These are phyloP conservation scores for Coprinopsis strossmayeri DNA, from an alignment of 768 basidiomycete species.

Conservation along the genomic window DNA sequence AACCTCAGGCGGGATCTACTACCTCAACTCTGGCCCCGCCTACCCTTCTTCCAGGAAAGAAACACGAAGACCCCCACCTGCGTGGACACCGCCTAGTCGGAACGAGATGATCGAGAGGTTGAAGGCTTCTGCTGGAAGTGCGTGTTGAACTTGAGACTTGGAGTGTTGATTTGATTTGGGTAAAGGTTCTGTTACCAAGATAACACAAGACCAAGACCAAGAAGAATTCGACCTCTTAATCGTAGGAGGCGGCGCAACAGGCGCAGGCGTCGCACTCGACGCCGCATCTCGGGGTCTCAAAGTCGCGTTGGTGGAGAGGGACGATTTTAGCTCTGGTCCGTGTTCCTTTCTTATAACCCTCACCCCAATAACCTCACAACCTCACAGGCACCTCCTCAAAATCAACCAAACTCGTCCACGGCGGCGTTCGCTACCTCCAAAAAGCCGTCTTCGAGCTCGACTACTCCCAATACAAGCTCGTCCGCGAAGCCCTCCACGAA, in stretches of 20 bases:
- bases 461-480: slow-evolving; percentile 78
- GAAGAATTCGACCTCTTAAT: slow-evolving; percentile 75
- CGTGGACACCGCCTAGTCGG: slow-evolving; percentile 73
- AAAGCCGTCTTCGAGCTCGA: slow-evolving; percentile 95
- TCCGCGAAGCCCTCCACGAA: slow-evolving; percentile 91
- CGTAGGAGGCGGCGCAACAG: slow-evolving; percentile 93
- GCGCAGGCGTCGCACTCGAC: slow-evolving; percentile 94
- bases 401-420: slow-evolving; percentile 97
- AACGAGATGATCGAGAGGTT: slow-evolving; percentile 59
- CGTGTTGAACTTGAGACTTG: not conserved
- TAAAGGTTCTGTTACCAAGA: too few relatives aligned
- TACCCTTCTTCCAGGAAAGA: slow-evolving; percentile 60
- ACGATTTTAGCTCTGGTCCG: slow-evolving; percentile 89
- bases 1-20: slow-evolving; percentile 59
- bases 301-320: slow-evolving; percentile 89
- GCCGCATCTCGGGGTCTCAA: slow-evolving; percentile 87
- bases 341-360: slow-evolving; percentile 14
- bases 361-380: not conserved
- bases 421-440: slow-evolving; percentile 95
- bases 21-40: slow-evolving; percentile 66
- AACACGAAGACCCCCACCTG: slow-evolving; percentile 64
- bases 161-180: too few relatives aligned
- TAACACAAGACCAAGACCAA: slow-evolving; percentile 16
- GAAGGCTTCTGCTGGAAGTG: slow-evolving; percentile 34
- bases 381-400: slow-evolving; percentile 85